Evolutionary conservation across 345 rosid genomes (phyloP).

Genomic region (Populus alba): DNA sequence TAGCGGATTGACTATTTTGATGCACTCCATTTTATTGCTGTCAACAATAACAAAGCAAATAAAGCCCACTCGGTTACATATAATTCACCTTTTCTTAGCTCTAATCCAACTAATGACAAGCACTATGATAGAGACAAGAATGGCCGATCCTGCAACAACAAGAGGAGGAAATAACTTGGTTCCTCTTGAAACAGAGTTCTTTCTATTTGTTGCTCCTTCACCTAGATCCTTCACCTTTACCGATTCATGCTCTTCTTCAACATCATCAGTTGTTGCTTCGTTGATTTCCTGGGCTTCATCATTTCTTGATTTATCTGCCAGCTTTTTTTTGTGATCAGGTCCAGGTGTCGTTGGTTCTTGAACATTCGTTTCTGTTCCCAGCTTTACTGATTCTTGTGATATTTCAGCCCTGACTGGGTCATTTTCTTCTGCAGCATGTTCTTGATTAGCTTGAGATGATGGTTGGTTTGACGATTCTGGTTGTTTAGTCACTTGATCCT

Average conservation of each 20-base stretch:
- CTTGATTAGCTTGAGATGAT: slow-evolving; percentile 11
- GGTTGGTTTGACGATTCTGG: background rate
- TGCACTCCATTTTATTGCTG: background rate
- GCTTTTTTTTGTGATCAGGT: background rate
- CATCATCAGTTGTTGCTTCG: background rate
- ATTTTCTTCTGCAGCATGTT: background rate
- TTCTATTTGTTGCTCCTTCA: slow-evolving; percentile 5
- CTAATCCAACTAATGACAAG: slow-evolving; percentile 42
- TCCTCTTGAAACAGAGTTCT: slow-evolving; percentile 9
- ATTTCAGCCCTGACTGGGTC: slow-evolving; percentile 1
- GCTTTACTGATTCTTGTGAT: slow-evolving; percentile 15
- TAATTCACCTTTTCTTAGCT: slow-evolving; percentile 38
- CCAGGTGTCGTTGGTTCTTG: slow-evolving; percentile 6
- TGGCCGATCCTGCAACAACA: slow-evolving; percentile 54
- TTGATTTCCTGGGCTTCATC: background rate
- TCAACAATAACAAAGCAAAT: background rate
- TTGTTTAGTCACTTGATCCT: background rate
- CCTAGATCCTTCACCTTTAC: slow-evolving; percentile 5
- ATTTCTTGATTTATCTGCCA: background rate
- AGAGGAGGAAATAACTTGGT: slow-evolving; percentile 29
- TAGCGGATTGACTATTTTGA: background rate
- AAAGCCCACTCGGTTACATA: too few species aligned
- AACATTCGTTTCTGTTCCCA: slow-evolving; percentile 5
- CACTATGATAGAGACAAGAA: slow-evolving; percentile 56
- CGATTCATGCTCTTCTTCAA: slow-evolving; percentile 7